These are phyloP conservation scores for Leptosphaerulina australis DNA, from an alignment of 2,329 filamentous ascomycete genomes.

Conservation along the genomic window DNA sequence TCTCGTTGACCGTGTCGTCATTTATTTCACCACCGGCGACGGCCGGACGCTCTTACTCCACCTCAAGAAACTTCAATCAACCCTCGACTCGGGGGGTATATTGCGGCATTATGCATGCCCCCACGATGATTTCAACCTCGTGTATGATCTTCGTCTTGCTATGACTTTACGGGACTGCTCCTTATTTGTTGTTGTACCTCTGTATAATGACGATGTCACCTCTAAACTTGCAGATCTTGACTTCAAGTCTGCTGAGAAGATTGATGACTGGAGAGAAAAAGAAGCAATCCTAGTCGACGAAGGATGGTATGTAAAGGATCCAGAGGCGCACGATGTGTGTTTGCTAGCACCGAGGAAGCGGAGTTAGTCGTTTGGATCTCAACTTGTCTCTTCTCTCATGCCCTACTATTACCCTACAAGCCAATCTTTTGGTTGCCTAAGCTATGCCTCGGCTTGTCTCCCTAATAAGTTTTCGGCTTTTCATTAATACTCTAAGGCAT, in stretches of 20 bases:
- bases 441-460: neutral
- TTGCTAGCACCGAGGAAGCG: slow-evolving; percentile 1
- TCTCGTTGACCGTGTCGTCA: slow-evolving; percentile 20
- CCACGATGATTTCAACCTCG: slow-evolving; percentile 17
- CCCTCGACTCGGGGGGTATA: slow-evolving; percentile 49
- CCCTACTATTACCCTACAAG: too few species aligned
- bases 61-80: slow-evolving; percentile 46
- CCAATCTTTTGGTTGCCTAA: neutral
- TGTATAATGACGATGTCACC: slow-evolving; percentile 35
- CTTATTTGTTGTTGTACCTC: slow-evolving; percentile 47
- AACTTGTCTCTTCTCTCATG: neutral
- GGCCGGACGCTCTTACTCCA: slow-evolving; percentile 47
- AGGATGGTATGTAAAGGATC: slow-evolving; percentile 47
- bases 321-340: slow-evolving; percentile 8
- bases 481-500: neutral
- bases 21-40: slow-evolving; percentile 38
- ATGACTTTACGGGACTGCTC: slow-evolving; percentile 58
- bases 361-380: neutral
- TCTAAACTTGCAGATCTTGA: slow-evolving; percentile 56
- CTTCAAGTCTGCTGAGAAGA: slow-evolving; percentile 52
- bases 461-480: neutral
- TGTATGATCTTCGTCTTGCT: slow-evolving; percentile 41
- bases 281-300: slow-evolving; percentile 48
- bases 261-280: slow-evolving; percentile 50
- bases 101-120: slow-evolving; percentile 10